Evolutionary conservation across 345 rosid genomes (phyloP), one percentile per base, ranked within the genome.

Genomic region (Melastoma malabathricum): DNA sequence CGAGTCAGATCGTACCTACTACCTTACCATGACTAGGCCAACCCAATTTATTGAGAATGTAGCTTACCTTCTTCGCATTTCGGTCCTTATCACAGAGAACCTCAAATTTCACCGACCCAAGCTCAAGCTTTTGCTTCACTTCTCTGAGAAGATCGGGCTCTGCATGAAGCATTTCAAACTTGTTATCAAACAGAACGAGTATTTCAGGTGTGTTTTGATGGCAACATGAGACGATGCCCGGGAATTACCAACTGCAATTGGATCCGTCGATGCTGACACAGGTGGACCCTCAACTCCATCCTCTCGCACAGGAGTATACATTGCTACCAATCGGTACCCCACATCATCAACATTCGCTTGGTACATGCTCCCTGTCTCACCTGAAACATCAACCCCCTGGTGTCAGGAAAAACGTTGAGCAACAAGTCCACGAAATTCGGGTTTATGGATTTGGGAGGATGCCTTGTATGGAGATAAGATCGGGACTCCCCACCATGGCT

Each of bases 261-360:
- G 83, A 58, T 90, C 98, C 15, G 98, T 90, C 51, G 98, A 86
- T 63, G 94, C 94, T 63, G 97, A 89, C 62, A 86, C 81, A 25
- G 97, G 97, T 67, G 76, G 94, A 51, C 97, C 97, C 72, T 89
- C 96, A 25, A 81, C 71, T 60, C 94, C 98, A 69, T 90, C 98
- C 27, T 90, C 96, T 59, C 96, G 76, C 27, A 80, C 59, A 13
- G 96, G 98, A 55, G 96, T 82, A 62, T 86, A 86, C 51, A 90
- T 66, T 57, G 88, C 92, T 38, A 90, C 98, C 49, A 90, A 58
- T 63, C 98, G 76, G 67, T 90, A 90, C 19, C 98, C 96, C 54
- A 90, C 98, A 67, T 90, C 98, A 70, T 90, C 98, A n/a, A 86
- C 98, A 78, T 90, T 86, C 57, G 94, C 94, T 74, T 90, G 96